Percentiles rank a stretch among this genome's conserved stretches.
Conservation (phyloP, 1,139 yeast genomes). For the Sugiyamaella castrensis region DNA sequence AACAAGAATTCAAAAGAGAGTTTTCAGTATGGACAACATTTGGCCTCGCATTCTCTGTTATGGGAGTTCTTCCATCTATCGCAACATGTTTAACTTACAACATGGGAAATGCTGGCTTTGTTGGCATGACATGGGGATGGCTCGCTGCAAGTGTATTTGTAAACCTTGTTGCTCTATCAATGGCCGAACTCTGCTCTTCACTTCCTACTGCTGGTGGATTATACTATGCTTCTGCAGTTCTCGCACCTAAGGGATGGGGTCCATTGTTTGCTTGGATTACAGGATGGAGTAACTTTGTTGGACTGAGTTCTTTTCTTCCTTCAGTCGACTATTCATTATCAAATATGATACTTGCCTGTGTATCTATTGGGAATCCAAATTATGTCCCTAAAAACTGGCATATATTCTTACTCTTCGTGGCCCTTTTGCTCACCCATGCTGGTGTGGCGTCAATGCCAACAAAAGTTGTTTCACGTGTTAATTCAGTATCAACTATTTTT, state of each 20-base stretch:
- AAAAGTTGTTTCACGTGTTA: slow-evolving; percentile 52
- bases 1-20: slow-evolving; percentile 14
- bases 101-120: slow-evolving; percentile 52
- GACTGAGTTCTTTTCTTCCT: slow-evolving; percentile 53
- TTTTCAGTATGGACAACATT: slow-evolving; percentile 13
- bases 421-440: slow-evolving; percentile 46
- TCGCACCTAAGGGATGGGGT: slow-evolving; percentile 45
- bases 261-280: slow-evolving; percentile 49
- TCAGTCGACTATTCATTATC: slow-evolving; percentile 58
- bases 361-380: slow-evolving; percentile 45
- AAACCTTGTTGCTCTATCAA: slow-evolving; percentile 51
- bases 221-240: slow-evolving; percentile 50
- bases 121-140: slow-evolving; percentile 66
- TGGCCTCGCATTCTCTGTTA: slow-evolving; percentile 50
- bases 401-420: slow-evolving; percentile 54
- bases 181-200: slow-evolving; percentile 60
- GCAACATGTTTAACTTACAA: slow-evolving; percentile 39
- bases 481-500: slow-evolving; percentile 53
- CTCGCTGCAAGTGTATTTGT: slow-evolving; percentile 47
- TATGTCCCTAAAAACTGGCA: slow-evolving; percentile 46
- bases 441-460: slow-evolving; percentile 48
- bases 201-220: slow-evolving; percentile 70
- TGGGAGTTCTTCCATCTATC: slow-evolving; percentile 52
- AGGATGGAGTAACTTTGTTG: slow-evolving; percentile 55
- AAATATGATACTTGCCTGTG: slow-evolving; percentile 49